phyloP scores from a whole-genome alignment of 345 rosid species.

The Brassica napus region Da-Ae NC_063449.1:47810501-47811000 shows the following conservation, averaged over 20 bases:
- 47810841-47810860: constrained; percentile 49
- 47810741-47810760: constrained; percentile 93
- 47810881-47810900: constrained; percentile 85
- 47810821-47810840: neutral
- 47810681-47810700: constrained; percentile 56
- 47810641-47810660: neutral
- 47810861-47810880: constrained; percentile 94
- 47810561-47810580: constrained; percentile 96
- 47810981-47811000: neutral
- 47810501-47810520: constrained; percentile 79
- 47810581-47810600: constrained; percentile 64
- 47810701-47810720: constrained; percentile 57
- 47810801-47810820: neutral
- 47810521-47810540: constrained; percentile 85
- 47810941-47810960: constrained; percentile 55
- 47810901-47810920: constrained; percentile 66
- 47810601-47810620: constrained; percentile 4
- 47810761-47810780: constrained; percentile 88
- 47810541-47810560: constrained; percentile 96
- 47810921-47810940: constrained; percentile 74
- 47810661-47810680: neutral
- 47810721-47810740: constrained; percentile 89
- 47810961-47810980: neutral
- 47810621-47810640: neutral
- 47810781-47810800: constrained; percentile 77